Evolutionary conservation across 192 early-diverging fungal genomes (phyloP), one percentile per base, ranked within the genome.

Genomic region (Phlyctochytrium bullatum): DNA sequence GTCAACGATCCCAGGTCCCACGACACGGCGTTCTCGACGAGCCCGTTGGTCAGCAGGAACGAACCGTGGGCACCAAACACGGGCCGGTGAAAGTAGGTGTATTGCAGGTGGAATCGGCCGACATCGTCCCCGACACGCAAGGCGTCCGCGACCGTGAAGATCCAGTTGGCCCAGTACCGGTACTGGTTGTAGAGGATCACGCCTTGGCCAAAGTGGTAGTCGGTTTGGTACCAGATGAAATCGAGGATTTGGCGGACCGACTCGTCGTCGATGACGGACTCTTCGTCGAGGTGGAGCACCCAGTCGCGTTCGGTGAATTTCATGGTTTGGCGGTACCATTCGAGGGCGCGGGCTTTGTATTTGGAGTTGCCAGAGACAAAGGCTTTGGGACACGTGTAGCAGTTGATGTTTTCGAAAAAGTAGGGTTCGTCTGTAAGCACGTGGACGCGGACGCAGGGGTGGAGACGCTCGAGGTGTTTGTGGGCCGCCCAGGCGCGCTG

Each of bases 131-230:
- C 80, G 31, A 85, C 83, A 23, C 83, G 68, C 36, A 85, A 34
- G 24, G 75, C 80, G 66, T 85, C 83, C 20, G 80, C 83, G 32
- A 85, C 83, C 4, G 83, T 85, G 73, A 76, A 85, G 63, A 85
- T 60, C 66, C 76, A 78, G 75, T 85, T 85, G 62, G 27, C 69
- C 83, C 83, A 85, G 72, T 83, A 85, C 31, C 64, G 54, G 73
- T 85, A 82, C 66, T 85, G 83, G 73, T 85, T 85, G 75, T 85
- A 85, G 29, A 85, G 59, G 62, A 85, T 85, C 36, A 79, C 58
- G 16, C 83, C 83, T 54, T 85, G 83, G 10, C 83, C 83, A 70
- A 70, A 77, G 59, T 73, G 65, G 65, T 75, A 82, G 32, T 83
- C 72, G 56, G 70, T 76, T 65, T 82, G 64, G 76, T 77, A 80